A percentile compares a stretch with the other conserved stretches of the same genome.
Conservation (phyloP, 2,329 filamentous ascomycete genomes). For the Apiospora arundinis region DNA sequence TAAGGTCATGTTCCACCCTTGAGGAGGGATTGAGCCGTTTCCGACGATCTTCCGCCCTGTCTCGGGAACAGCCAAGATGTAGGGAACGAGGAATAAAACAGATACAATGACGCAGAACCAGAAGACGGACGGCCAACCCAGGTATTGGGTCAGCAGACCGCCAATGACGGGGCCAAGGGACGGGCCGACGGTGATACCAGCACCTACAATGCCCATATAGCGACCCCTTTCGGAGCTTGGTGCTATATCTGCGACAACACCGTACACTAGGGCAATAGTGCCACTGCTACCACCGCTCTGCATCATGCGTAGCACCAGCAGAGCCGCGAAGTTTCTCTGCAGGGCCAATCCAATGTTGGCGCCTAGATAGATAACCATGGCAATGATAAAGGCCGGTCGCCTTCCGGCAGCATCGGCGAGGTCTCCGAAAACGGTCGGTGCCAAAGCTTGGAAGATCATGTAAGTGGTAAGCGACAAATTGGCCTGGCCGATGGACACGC, state of each 20-base stretch:
- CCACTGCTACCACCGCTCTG: constrained; percentile 71
- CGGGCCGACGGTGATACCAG: constrained; percentile 62
- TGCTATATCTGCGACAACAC: constrained; percentile 74
- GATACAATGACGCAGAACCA: constrained; percentile 70
- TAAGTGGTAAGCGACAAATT: constrained; percentile 64
- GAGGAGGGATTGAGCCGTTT: constrained; percentile 66
- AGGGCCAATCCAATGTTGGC: constrained; percentile 67
- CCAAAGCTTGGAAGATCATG: constrained; percentile 68
- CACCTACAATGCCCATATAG: constrained; percentile 73
- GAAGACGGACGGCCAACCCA: constrained; percentile 73
- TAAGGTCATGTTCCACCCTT: constrained; percentile 63
- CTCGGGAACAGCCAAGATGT: constrained; percentile 63
- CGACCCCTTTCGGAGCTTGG: constrained; percentile 73
- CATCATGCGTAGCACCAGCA: constrained; percentile 66
- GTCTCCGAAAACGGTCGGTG: constrained; percentile 66
- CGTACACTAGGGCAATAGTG: constrained; percentile 73
- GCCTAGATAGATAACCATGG: constrained; percentile 61
- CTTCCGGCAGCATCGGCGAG: constrained; percentile 67
- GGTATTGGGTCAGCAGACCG: constrained; percentile 66
- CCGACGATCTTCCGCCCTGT: constrained; percentile 66
- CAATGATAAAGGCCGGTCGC: constrained; percentile 65
- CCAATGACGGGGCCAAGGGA: constrained; percentile 67
- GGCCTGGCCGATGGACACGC: constrained; percentile 47
- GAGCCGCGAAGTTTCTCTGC: constrained; percentile 61
- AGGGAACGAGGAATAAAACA: constrained; percentile 57